Base-by-base conservation (phyloP, 176 grass and related monocot genomes). In the Elaeis guineensis region DNA sequence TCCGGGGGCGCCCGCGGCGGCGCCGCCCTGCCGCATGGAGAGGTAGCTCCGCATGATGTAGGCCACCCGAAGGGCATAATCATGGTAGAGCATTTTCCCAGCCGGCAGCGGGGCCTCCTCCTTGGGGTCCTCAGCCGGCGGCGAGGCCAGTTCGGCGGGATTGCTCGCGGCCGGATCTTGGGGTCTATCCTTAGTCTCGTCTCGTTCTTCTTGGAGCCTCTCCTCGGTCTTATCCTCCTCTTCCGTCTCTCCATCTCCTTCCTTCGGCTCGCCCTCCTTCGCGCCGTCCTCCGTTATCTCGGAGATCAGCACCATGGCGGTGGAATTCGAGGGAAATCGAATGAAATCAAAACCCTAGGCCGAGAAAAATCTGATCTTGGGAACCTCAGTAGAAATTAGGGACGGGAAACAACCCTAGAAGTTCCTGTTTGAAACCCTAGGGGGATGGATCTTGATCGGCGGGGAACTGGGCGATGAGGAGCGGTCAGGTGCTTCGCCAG, bases 21-120 rank as follows among this genome's bases (percentile, higher is more conserved):
- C 58, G 23, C n/a, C 67, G 19, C 48, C 51, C 59, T 35, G 67
- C 53, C 58, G 67, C 78, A 39, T 72, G 50, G 62, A 51, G 29
- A 72, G 70, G 58, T 62, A 72, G 59, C 51, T 72, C 50, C 59
- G 70, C 70, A 72, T 72, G 70, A 72, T 72, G 70, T 72, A 72
- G 50, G 70, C 70, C 14, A 72, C 58, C 21, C 70, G 58, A 6
- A 72, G 50, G 15, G 70, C 70, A 7, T 63, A 54, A 24, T 72
- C 70, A 59, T 72, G 63, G 50, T 55, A 23, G 50, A 25, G 9
- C 17, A 39, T 51, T 60, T 64, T 75, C 51, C 32, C 12, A 16
- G 52, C 49, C 12, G 59, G 58, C 7, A 17, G 5, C 20, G 65
- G 25, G 5, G 65, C 25, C 65, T 21, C 18, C 26, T 35, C 7